Evolutionary conservation across 2,329 filamentous ascomycete genomes (phyloP).

Genomic region (Clonostachys byssicola): DNA sequence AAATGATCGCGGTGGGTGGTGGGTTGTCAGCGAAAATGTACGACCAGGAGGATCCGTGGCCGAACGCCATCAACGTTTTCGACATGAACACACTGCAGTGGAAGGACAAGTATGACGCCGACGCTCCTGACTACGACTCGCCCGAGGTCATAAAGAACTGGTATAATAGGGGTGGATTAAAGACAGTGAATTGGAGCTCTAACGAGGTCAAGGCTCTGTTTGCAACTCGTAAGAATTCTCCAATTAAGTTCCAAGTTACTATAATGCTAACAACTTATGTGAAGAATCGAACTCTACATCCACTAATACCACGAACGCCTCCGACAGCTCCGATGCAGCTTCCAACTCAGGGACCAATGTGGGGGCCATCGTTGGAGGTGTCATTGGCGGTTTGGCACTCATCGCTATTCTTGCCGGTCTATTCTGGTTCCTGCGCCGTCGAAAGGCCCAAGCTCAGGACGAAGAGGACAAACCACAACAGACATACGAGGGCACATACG

Average conservation of each 20-base stretch:
- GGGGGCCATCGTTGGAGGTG: slow-evolving; percentile 43
- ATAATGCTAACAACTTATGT: neutral
- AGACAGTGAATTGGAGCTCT: neutral
- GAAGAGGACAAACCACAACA: too few species aligned
- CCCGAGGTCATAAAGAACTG: neutral
- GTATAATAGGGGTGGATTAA: neutral
- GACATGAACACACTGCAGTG: slow-evolving; percentile 29
- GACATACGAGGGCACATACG: too few species aligned
- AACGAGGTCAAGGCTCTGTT: neutral
- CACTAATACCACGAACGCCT: neutral
- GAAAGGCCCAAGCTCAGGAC: neutral
- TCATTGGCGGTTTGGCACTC: slow-evolving; percentile 28
- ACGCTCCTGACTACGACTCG: slow-evolving; percentile 22
- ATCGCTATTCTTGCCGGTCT: slow-evolving; percentile 31
- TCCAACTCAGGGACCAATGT: slow-evolving; percentile 17
- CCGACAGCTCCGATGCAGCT: neutral
- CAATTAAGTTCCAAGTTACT: neutral
- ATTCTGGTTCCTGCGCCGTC: slow-evolving; percentile 35
- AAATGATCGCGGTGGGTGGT: slow-evolving; percentile 33
- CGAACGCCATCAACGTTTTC: slow-evolving; percentile 29
- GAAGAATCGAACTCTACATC: too few species aligned
- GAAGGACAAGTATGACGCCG: slow-evolving; percentile 23
- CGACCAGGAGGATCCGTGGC: slow-evolving; percentile 22
- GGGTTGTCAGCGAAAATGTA: neutral
- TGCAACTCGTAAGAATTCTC: neutral